Conservation (phyloP, 2,329 filamentous ascomycete species). For the Metarhizium guizhouense region DNA sequence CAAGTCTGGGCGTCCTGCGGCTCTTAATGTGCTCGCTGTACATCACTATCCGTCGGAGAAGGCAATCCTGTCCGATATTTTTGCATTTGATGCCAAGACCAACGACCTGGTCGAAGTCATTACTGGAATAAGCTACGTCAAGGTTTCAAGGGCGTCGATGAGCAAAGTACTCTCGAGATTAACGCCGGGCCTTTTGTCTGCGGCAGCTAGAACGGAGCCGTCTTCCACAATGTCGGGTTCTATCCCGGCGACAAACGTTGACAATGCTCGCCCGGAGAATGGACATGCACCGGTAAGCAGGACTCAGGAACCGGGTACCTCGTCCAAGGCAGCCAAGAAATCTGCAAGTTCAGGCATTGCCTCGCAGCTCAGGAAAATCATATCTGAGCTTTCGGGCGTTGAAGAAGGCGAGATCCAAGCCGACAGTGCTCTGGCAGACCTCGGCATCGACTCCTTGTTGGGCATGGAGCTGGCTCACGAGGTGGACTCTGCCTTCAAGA, state of each 20-base stretch:
- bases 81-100: constrained; percentile 3
- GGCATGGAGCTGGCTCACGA: constrained; percentile 38
- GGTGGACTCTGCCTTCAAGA: constrained; percentile 27
- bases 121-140: constrained; percentile 7
- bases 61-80: constrained; percentile 4
- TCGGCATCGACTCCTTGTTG: constrained; percentile 42
- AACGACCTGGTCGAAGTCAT: constrained; percentile 5
- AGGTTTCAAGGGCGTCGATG: constrained; percentile 4
- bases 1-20: neutral
- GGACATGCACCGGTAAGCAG: too few relatives aligned
- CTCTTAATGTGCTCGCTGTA: constrained; percentile 3
- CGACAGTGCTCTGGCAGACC: constrained; percentile 27
- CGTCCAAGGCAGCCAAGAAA: neutral
- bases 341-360: neutral
- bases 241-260: neutral
- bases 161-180: constrained; percentile 1
- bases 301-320: neutral
- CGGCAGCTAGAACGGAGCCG: neutral
- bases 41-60: neutral
- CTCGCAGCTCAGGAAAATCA: constrained; percentile 9
- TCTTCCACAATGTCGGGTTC: neutral
- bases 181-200: neutral
- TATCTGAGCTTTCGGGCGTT: constrained; percentile 24
- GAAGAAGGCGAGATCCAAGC: constrained; percentile 26
- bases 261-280: neutral